Evolutionary conservation across 495 filamentous ascomycete genomes (phyloP), one percentile per base, ranked within the genome.

Genomic region (Lasiosphaeria miniovina): DNA sequence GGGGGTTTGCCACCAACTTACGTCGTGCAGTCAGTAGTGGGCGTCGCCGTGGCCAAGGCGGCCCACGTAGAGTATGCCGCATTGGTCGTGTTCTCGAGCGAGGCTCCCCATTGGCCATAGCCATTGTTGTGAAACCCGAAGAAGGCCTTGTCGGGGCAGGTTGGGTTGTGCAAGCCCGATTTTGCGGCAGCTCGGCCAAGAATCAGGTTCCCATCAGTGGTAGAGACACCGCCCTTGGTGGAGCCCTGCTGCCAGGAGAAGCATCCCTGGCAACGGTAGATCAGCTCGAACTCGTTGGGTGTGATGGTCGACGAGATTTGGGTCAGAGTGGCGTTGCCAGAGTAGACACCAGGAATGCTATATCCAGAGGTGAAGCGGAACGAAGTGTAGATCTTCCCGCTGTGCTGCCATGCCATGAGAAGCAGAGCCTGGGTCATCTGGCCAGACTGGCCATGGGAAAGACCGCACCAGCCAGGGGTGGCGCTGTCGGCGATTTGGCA

Each of bases 251-350:
- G 71, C 83, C 85, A 88, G 3, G 71, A 70, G 41, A 84, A 75
- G 71, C 87, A 90, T 67, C 81, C 75, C 64, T 84, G 72, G 74
- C 86, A 90, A 31, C 82, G 76, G 70, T 85, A 88, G 35, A 86
- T 78, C 17, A 86, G 67, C 54, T 79, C 79, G 66, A 80, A 90
- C 64, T 76, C 61, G 43, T 72, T 74, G 49, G 76, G 68, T 64
- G 81, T 86, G 58, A 85, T 69, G 51, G 66, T 77, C n/a, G 78
- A 74, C n/a, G 78, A 81, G 56, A 88, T 80, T 53, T 81, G 80
- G 1, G 82, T 84, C 17, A 83, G 57, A 33, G 77, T 81, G 15
- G 84, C 85, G 60, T 80, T 78, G 45, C 84, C 85, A 12, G 75
- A 77, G 65, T 88, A 90, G 36, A 82, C 50, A 4, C 71, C 73